These are phyloP conservation scores for Saccharomycopsis javanensis DNA, from an alignment of 805 yeast genomes.

Conservation along the genomic window DNA sequence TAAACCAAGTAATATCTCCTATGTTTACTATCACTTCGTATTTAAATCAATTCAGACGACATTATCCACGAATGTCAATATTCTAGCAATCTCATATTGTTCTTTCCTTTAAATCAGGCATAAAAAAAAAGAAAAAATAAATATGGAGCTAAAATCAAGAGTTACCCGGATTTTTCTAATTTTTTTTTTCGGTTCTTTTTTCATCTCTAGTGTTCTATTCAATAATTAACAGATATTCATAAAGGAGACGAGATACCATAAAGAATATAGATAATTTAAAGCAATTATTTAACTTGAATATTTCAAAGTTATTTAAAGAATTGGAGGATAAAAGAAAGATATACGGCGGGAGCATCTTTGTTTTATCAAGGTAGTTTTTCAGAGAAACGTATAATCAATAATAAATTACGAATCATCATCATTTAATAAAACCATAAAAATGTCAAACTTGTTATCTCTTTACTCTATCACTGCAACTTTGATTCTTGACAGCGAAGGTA, in stretches of 20 bases:
- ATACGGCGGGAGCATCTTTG: background rate
- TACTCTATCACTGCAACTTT: conserved; percentile 76
- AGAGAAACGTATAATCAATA: too few relatives aligned
- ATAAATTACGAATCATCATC: too few relatives aligned
- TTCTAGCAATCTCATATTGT: too few relatives aligned
- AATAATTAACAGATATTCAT: background rate
- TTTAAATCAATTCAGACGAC: too few relatives aligned
- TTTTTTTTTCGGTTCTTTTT: background rate
- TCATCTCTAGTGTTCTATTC: background rate
- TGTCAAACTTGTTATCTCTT: conserved; percentile 46
- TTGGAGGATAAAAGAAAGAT: background rate
- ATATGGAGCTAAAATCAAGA: conserved; percentile 17
- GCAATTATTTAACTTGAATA: too few relatives aligned
- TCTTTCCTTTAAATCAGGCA: background rate
- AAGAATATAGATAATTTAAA: too few relatives aligned
- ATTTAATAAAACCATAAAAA: conserved; percentile 15
- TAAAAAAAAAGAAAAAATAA: background rate
- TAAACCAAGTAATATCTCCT: too few relatives aligned
- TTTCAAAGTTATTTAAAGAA: too few relatives aligned
- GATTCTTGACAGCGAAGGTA: conserved; percentile 73
- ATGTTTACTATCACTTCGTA: too few relatives aligned
- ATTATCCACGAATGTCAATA: too few relatives aligned
- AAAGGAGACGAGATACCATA: background rate
- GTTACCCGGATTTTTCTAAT: background rate
- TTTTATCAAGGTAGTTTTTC: too few relatives aligned